These are phyloP conservation scores for Solanum medicagineum DNA, from an alignment of 257 asterid species.

Conservation along the genomic window DNA sequence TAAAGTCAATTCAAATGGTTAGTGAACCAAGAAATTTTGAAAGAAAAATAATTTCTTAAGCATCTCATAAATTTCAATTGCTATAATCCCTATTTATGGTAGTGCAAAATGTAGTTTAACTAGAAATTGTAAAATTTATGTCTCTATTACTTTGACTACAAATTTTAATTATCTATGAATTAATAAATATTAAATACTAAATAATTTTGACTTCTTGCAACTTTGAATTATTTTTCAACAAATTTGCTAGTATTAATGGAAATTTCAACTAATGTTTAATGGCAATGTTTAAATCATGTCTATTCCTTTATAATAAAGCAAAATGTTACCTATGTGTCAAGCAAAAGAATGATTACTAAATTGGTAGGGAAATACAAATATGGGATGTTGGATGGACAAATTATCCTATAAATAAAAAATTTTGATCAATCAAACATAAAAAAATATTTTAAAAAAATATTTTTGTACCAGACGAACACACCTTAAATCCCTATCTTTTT, in stretches of 20 bases:
- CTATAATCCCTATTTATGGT: too few species aligned
- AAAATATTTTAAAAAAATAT: too few species aligned
- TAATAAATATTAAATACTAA: background rate
- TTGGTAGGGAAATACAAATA: background rate
- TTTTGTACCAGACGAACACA: background rate
- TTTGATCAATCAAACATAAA: too few species aligned
- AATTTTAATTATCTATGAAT: background rate
- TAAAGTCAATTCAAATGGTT: background rate
- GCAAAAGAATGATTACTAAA: background rate
- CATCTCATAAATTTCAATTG: background rate
- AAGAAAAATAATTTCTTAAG: too few species aligned
- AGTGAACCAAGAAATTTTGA: background rate
- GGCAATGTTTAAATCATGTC: background rate
- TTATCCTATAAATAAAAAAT: background rate
- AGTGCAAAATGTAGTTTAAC: background rate
- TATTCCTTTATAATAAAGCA: background rate
- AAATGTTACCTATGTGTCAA: background rate
- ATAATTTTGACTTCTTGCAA: background rate
- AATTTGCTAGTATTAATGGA: background rate
- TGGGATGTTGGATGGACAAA: background rate
- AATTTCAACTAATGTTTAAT: background rate
- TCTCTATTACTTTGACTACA: background rate
- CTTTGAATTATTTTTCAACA: background rate
- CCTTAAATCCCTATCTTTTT: background rate
- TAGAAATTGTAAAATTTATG: background rate